phyloP scores from a whole-genome alignment of 1,284 basidiomycete species.

The Bondarzewia mesenterica region DNA sequence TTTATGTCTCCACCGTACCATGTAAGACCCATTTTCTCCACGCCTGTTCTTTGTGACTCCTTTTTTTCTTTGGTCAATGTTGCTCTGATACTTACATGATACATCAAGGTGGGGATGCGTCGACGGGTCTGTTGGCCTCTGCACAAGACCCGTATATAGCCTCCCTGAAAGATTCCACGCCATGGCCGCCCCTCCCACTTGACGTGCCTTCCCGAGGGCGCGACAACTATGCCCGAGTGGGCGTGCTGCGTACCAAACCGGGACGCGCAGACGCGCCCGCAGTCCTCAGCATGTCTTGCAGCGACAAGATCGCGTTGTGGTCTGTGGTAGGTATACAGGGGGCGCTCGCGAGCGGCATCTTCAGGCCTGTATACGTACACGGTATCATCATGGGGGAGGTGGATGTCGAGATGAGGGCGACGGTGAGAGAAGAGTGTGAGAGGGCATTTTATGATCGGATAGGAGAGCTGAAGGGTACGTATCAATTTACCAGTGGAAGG shows the following conservation, averaged over 20 bases:
- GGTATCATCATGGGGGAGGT: slow-evolving; percentile 71
- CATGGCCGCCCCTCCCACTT: slow-evolving; percentile 27
- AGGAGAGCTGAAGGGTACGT: slow-evolving; percentile 27
- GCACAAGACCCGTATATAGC: slow-evolving; percentile 67
- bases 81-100: neutral
- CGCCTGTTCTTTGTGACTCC: too few species aligned
- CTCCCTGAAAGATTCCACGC: slow-evolving; percentile 46
- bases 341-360: slow-evolving; percentile 50
- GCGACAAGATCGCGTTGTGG: slow-evolving; percentile 87
- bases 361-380: slow-evolving; percentile 59
- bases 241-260: slow-evolving; percentile 83
- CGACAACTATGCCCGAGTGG: slow-evolving; percentile 65
- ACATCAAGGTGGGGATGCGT: slow-evolving; percentile 79
- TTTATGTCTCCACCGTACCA: slow-evolving; percentile 89
- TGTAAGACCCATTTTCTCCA: slow-evolving; percentile 42
- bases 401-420: slow-evolving; percentile 25
- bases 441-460: slow-evolving; percentile 52
- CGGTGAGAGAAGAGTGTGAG: slow-evolving; percentile 48
- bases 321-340: slow-evolving; percentile 80
- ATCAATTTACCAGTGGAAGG: neutral
- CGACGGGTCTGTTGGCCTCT: slow-evolving; percentile 68
- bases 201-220: slow-evolving; percentile 60
- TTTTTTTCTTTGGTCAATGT: neutral
- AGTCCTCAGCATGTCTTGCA: slow-evolving; percentile 80
- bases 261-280: slow-evolving; percentile 80